These are phyloP conservation scores for Chaetomiaceae sp. DNA, from an alignment of 2,329 filamentous ascomycete genomes.

Conservation along the genomic window DNA sequence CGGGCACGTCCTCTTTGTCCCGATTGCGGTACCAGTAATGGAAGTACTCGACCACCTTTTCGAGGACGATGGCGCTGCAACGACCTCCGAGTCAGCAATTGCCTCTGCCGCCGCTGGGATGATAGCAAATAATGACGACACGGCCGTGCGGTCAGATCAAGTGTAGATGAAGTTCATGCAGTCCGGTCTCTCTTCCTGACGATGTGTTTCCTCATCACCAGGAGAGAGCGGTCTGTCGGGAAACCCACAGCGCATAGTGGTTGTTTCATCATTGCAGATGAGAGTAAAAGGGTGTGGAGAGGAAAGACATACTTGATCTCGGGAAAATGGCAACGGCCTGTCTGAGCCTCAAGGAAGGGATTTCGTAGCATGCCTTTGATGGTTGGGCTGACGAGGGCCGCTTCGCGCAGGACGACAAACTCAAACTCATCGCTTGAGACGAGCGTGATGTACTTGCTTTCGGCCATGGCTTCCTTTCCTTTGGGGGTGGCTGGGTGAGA, in stretches of 20 bases:
- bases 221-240: conserved; percentile 42
- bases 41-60: conserved; percentile 79
- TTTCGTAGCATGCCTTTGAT: conserved; percentile 70
- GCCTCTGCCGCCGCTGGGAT: no score
- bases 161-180: conserved; percentile 56
- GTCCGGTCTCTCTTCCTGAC: conserved; percentile 33
- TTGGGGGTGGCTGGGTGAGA: not conserved
- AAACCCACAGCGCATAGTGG: conserved; percentile 37
- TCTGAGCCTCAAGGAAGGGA: conserved; percentile 61
- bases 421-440: conserved; percentile 72
- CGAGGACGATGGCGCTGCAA: conserved; percentile 65
- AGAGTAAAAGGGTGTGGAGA: conserved; percentile 3
- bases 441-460: conserved; percentile 70
- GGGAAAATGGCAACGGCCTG: conserved; percentile 62
- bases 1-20: conserved; percentile 66
- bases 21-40: conserved; percentile 75
- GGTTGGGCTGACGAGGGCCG: conserved; percentile 63
- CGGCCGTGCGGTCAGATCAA: conserved; percentile 51
- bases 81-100: conserved; percentile 22
- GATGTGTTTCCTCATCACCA: not conserved
- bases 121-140: not conserved
- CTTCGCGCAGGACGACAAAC: conserved; percentile 69
- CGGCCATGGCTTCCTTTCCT: conserved; percentile 26
- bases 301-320: conserved; percentile 63
- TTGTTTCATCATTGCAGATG: conserved; percentile 35